A percentile compares a stretch with the other conserved stretches of the same genome.
These are phyloP conservation scores for Hymenoscyphus albidus DNA, from an alignment of 2,329 filamentous ascomycete genomes.

Conservation along the genomic window DNA sequence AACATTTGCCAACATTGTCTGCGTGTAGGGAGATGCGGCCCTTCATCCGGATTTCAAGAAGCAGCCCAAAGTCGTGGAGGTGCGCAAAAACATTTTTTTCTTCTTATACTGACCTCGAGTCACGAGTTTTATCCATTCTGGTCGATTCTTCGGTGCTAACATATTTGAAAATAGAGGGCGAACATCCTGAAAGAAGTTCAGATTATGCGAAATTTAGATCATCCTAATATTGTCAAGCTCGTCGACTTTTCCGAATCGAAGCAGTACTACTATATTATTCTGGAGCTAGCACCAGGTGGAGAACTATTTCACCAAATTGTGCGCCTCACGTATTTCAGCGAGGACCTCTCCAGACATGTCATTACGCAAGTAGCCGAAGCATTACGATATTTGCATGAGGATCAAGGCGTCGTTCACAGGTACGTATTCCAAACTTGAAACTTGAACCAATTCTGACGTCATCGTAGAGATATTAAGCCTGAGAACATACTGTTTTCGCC, in stretches of 20 bases:
- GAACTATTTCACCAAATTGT: slow-evolving; percentile 99
- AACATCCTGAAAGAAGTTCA: slow-evolving; percentile 98
- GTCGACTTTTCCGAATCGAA: slow-evolving; percentile 89
- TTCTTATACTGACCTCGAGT: slow-evolving; percentile 18
- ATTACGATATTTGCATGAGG: slow-evolving; percentile 89
- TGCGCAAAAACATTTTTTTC: slow-evolving; percentile 53
- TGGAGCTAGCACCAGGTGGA: slow-evolving; percentile 91
- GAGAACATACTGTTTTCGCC: slow-evolving; percentile 95
- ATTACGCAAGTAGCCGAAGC: slow-evolving; percentile 94
- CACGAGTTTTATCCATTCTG: background rate
- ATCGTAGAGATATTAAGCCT: slow-evolving; percentile 86
- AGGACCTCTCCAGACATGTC: slow-evolving; percentile 89
- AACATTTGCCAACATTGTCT: slow-evolving; percentile 52
- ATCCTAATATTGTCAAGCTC: slow-evolving; percentile 92
- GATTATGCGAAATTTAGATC: slow-evolving; percentile 95
- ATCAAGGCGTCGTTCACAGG: slow-evolving; percentile 95
- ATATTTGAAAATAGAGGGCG: slow-evolving; percentile 61
- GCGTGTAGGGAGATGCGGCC: slow-evolving; percentile 77
- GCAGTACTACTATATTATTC: slow-evolving; percentile 96
- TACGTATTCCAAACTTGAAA: slow-evolving; percentile 46
- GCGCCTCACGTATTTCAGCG: slow-evolving; percentile 95
- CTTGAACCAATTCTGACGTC: slow-evolving; percentile 31
- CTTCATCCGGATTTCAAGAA: slow-evolving; percentile 96
- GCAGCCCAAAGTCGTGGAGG: slow-evolving; percentile 93
- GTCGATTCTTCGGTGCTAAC: slow-evolving; percentile 10